Base-by-base conservation (phyloP, 2,329 filamentous ascomycete genomes). In the Sporothrix luriei region DNA sequence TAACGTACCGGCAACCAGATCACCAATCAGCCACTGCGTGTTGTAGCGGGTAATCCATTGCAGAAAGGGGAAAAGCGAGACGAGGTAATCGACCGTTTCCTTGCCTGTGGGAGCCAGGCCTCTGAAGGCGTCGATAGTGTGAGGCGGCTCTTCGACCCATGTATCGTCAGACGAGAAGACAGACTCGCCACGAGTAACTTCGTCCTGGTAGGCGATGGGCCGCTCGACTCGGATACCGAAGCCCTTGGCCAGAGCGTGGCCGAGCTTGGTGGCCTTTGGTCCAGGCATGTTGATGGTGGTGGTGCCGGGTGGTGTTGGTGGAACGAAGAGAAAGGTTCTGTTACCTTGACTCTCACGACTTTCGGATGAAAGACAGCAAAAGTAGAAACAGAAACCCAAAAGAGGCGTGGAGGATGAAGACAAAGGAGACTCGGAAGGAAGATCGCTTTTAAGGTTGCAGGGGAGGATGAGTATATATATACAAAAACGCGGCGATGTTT, bases 21-120 rank as follows among this genome's bases (percentile, higher is more conserved):
- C 95, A 75, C 95, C 95, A 19, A 88, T 79, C 6, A 97, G 80
- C 95, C 95, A 99, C 82, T 93, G 89, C 4, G 89, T 13, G 77
- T 99, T 99, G 82, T 99, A 99, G 74, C 89, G 87, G 13, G 82
- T 80, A 70, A 98, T 94, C 95, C 95, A 99, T n/a, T 87, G 84
- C 5, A 91, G 78, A 77, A 97, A 98, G 0, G 95, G 95, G 74
- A 99, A 97, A 1, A 98, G 82, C 16, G 87, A 90, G 73, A 83
- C 81, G 70, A 89, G 69, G 76, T 97, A 99, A 2, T 81, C 74
- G 5, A 78, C 64, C 3, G 90, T 68, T 48, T 91, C 84, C 0
- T 77, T 73, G 9, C 82, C 78, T 0, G 83, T 83, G 0, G 94
- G 95, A 0, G 86, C 76, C 21, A 91, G 79, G 2, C 89, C 85